A percentile compares a stretch with the other conserved stretches of the same genome.
These are phyloP conservation scores for Phlebiopsis gigantea DNA, from an alignment of 768 basidiomycete genomes.

Conservation along the genomic window DNA sequence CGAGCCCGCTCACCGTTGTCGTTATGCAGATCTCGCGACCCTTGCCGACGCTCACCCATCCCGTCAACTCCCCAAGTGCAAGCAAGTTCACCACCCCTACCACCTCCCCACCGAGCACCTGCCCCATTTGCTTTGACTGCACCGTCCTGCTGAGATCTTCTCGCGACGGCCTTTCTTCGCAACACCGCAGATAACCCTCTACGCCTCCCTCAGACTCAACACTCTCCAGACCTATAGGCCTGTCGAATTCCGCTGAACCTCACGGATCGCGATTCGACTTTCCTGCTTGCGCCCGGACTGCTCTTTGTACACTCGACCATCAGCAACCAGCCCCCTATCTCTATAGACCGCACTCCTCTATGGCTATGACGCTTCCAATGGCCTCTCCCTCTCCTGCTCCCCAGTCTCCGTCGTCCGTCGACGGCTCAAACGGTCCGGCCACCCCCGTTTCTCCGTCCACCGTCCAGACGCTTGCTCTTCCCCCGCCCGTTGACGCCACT, in stretches of 20 bases:
- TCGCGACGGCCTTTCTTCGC: constrained; percentile 18
- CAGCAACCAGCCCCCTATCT: constrained; percentile 19
- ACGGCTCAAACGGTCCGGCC: constrained; percentile 38
- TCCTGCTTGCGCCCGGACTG: constrained; percentile 8
- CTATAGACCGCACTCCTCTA: constrained; percentile 5
- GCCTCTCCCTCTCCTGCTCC: constrained; percentile 32
- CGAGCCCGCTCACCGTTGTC: constrained; percentile 8
- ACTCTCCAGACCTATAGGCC: constrained; percentile 17
- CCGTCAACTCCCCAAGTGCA: constrained; percentile 32
- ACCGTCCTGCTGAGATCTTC: constrained; percentile 42
- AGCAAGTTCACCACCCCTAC: constrained; percentile 19
- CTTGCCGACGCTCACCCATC: constrained; percentile 72
- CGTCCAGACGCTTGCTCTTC: constrained; percentile 33
- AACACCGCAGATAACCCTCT: background rate
- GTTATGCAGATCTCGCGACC: constrained; percentile 78
- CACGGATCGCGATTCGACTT: constrained; percentile 38
- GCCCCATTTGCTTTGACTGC: constrained; percentile 29
- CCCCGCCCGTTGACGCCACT: constrained; percentile 23
- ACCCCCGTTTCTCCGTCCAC: constrained; percentile 42
- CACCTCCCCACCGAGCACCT: constrained; percentile 18
- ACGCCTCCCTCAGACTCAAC: constrained; percentile 13
- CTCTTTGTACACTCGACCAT: constrained; percentile 15
- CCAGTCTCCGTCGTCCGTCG: constrained; percentile 38
- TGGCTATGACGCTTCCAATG: constrained; percentile 37
- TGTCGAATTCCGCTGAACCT: constrained; percentile 43